These are phyloP conservation scores for Fraxinus latifolia DNA, from an alignment of 305 asterid genomes.

Conservation along the genomic window DNA sequence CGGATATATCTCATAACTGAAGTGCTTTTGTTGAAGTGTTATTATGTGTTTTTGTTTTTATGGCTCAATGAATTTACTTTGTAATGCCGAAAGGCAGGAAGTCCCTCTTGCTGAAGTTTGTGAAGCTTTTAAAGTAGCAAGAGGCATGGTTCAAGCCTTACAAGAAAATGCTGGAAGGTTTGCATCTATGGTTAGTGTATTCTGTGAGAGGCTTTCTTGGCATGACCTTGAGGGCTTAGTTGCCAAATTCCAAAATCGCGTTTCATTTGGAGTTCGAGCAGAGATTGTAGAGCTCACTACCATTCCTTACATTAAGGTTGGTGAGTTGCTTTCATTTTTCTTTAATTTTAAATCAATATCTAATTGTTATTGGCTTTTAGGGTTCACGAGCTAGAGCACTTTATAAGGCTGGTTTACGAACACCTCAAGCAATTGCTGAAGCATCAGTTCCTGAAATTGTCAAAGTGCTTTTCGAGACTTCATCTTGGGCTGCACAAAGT, in stretches of 20 bases:
- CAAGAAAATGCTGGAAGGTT: constrained; percentile 99
- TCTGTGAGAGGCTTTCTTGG: constrained; percentile 99
- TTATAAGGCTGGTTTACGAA: constrained; percentile 90
- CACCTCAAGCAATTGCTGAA: constrained; percentile 96
- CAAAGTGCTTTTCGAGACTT: constrained; percentile 88
- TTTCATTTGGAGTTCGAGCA: constrained; percentile 97
- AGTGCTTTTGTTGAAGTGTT: constrained; percentile 15
- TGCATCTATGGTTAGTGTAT: constrained; percentile 98
- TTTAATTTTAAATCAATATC: constrained; percentile 24
- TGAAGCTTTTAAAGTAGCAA: constrained; percentile 83
- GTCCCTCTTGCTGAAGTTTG: constrained; percentile 80
- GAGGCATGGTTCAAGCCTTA: constrained; percentile 99
- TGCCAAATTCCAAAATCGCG: constrained; percentile 89
- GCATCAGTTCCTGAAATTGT: constrained; percentile 82
- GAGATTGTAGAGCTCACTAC: constrained; percentile 95
- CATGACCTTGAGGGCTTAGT: constrained; percentile 91
- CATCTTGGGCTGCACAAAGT: constrained; percentile 83
- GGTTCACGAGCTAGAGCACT: constrained; percentile 99
- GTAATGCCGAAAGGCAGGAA: constrained; percentile 58
- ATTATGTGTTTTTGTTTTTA: constrained; percentile 15
- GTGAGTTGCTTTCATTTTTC: constrained; percentile 20
- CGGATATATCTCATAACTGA: neutral
- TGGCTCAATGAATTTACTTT: constrained; percentile 21
- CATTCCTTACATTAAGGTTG: constrained; percentile 92
- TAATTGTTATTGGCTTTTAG: constrained; percentile 40